These are phyloP conservation scores for Mycena albidolilacea DNA, from an alignment of 768 basidiomycete species.

Conservation along the genomic window DNA sequence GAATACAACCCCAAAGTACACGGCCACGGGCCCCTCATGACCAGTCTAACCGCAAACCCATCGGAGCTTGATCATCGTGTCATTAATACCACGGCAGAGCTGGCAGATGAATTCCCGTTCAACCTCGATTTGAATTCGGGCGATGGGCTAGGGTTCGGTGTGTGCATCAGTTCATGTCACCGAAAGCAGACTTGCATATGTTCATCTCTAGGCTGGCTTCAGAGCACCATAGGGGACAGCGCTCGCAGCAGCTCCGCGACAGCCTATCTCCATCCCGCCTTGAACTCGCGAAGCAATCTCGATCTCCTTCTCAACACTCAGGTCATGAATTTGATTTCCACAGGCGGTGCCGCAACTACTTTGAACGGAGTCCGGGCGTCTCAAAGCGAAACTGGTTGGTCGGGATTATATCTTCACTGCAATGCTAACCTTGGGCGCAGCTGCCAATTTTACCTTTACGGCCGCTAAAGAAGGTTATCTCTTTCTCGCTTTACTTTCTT, in stretches of 20 bases:
- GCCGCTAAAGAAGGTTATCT: slow-evolving; percentile 29
- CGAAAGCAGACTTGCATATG: neutral
- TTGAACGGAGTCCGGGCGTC: slow-evolving; percentile 16
- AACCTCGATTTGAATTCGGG: slow-evolving; percentile 50
- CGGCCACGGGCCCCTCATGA: slow-evolving; percentile 39
- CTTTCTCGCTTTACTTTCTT: neutral
- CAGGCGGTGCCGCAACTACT: neutral
- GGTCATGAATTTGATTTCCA: slow-evolving; percentile 21
- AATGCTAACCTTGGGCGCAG: neutral
- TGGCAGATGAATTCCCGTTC: slow-evolving; percentile 43
- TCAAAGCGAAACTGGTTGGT: slow-evolving; percentile 18
- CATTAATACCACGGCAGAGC: slow-evolving; percentile 40
- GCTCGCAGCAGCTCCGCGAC: slow-evolving; percentile 39
- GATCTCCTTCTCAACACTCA: slow-evolving; percentile 38
- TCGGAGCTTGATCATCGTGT: slow-evolving; percentile 40
- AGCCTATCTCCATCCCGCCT: slow-evolving; percentile 39
- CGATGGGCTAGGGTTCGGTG: slow-evolving; percentile 46
- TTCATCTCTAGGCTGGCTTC: slow-evolving; percentile 34
- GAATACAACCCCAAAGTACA: slow-evolving; percentile 44
- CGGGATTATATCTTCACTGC: no score
- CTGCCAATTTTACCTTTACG: neutral
- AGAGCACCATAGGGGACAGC: slow-evolving; percentile 33
- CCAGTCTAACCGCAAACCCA: slow-evolving; percentile 37
- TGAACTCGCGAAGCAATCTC: slow-evolving; percentile 39
- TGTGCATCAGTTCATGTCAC: neutral